Evolutionary conservation across 352 stramenopile species (phyloP), one percentile per base, ranked within the genome.

Genomic region (Vaucheria bursata): DNA sequence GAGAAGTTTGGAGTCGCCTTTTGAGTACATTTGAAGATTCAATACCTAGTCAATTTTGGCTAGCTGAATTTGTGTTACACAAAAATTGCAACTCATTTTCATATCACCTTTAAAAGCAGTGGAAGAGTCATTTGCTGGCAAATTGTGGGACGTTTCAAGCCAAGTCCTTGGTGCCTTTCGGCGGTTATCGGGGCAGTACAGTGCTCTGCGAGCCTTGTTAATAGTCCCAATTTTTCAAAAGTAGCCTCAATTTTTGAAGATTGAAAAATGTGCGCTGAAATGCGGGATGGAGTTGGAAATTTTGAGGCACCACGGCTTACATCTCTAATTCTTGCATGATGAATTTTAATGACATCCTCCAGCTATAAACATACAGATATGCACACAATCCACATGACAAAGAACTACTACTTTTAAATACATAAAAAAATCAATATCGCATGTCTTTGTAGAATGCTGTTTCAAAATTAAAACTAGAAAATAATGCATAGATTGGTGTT

Each of bases 261-360:
- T 5, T 65, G 67, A 40, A 81, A 75, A 59, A 81, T 31, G 70
- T 81, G 76, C 33, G 45, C 35, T 70, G 70, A 79, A 34, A 45
- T 37, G 1, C 49, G 36, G n/a, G 76, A 76, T 4, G 34, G n/a
- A 36, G 67, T 70, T 35, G 76, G 76, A 33, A 53, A 66, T 29
- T 39, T 38, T 29, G 70, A 70, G 45, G 67, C 76, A 2, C 71
- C 67, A 39, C 76, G 76, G 1, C 67, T 78, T 29, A 81, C 36
- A 35, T 81, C 76, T 3, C 76, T 53, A 36, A 71, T 68, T 18
- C 76, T 53, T 25, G 76, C 76, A 50, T 81, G 76, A 72, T 81
- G 36, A 53, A 78, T 45, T 12, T 59, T 33, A 5, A 74, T 68
- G 5, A 32, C 67, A 72, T n/a, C 45, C 45, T 37, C 65, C 65